Evolutionary conservation across 805 yeast species (phyloP).

Genomic region (Candida wancherniae): DNA sequence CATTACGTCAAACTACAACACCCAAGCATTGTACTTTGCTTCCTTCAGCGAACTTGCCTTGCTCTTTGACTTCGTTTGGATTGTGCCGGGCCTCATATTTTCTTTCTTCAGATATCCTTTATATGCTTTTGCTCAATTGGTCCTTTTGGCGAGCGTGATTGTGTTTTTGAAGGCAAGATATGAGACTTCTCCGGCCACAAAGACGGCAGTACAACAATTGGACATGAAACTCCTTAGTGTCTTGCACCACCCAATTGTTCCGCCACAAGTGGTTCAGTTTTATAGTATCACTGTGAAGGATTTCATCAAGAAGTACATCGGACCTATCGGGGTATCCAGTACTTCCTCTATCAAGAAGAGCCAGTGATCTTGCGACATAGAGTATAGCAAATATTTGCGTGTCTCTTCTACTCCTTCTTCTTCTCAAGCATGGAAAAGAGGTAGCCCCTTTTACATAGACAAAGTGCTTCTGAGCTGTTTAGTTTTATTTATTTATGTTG

Average conservation of each 20-base stretch:
- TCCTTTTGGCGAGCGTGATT: slow-evolving; percentile 28
- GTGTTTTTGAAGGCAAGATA: slow-evolving; percentile 35
- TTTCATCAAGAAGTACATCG: slow-evolving; percentile 16
- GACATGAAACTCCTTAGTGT: slow-evolving; percentile 35
- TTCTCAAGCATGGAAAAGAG: too few relatives aligned
- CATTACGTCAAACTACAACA: slow-evolving; percentile 30
- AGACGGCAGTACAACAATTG: slow-evolving; percentile 40
- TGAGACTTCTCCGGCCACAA: slow-evolving; percentile 29
- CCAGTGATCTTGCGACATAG: too few relatives aligned
- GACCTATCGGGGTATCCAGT: slow-evolving; percentile 21
- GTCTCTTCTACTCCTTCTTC: too few relatives aligned
- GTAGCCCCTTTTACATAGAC: too few relatives aligned
- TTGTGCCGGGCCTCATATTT: slow-evolving; percentile 24
- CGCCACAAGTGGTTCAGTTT: slow-evolving; percentile 10
- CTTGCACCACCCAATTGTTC: slow-evolving; percentile 15
- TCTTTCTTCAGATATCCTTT: slow-evolving; percentile 19
- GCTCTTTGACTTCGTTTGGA: slow-evolving; percentile 20
- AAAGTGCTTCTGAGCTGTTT: too few relatives aligned
- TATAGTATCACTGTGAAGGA: slow-evolving; percentile 21
- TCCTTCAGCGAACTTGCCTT: slow-evolving; percentile 34
- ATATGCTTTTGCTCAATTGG: slow-evolving; percentile 27
- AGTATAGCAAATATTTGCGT: too few relatives aligned
- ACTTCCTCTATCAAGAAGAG: slow-evolving; percentile 12
- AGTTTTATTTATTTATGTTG: too few relatives aligned
- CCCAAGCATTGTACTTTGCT: slow-evolving; percentile 35